A percentile compares a stretch with the other conserved stretches of the same genome.
Conservation (phyloP, 345 rosid genomes). For the Populus simonii region DNA sequence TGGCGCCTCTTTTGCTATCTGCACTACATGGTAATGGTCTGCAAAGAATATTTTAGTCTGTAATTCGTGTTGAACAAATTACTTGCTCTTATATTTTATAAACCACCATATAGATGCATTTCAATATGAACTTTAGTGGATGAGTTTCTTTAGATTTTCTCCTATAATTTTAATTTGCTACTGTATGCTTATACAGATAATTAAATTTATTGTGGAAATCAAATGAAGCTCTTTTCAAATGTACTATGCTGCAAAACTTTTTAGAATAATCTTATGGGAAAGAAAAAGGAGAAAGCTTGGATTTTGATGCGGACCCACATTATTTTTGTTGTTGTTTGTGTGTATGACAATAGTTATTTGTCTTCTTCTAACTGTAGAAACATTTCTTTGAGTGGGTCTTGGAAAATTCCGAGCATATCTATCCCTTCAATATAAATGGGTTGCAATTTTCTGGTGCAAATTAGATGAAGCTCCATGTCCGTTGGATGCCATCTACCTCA, state of each 20-base stretch:
- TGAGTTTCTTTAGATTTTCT: neutral
- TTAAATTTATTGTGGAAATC: neutral
- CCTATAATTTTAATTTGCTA: neutral
- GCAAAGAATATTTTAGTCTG: constrained; percentile 10
- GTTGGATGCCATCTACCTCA: neutral
- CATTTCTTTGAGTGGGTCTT: neutral
- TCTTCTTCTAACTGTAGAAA: neutral
- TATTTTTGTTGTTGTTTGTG: neutral
- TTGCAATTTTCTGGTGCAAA: neutral
- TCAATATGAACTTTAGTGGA: neutral
- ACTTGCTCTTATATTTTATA: neutral
- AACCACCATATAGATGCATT: neutral
- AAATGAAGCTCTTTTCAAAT: neutral
- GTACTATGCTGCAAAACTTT: neutral
- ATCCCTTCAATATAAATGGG: neutral
- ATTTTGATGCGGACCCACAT: neutral
- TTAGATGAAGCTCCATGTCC: neutral
- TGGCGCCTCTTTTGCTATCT: constrained; percentile 24
- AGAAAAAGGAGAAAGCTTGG: neutral
- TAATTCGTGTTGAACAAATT: neutral
- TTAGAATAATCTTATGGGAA: neutral
- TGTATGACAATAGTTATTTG: neutral
- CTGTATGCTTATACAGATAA: neutral
- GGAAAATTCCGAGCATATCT: neutral
- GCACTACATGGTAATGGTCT: constrained; percentile 36